Base-by-base conservation (phyloP, 179 eudicot species). In the Camellia oleifera region DNA sequence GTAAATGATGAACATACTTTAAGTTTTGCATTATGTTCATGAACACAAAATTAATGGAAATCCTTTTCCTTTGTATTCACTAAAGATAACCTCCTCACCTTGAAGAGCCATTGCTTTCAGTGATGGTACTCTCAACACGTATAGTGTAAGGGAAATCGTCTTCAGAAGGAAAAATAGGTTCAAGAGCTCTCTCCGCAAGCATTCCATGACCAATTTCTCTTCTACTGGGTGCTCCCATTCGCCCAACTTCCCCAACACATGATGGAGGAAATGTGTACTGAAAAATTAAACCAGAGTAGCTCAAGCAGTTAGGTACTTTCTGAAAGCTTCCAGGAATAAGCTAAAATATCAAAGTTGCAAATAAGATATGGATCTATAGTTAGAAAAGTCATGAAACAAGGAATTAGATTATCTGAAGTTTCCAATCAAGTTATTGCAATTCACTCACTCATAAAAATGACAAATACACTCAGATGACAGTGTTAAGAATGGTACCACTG, bases 41-140 rank as follows among this genome's bases (percentile, higher is more conserved):
- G 66, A 66, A 70, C 50, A 78, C 26, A 56, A 72, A 71, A 50
- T 32, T 14, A 72, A 65, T 26, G 23, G 61, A 68, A 15, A 23
- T 54, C 3, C 26, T 14, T 70, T 50, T 32, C 48, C 23, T 12
- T 78, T 53, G 13, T 46, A 26, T 44, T 79, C 62, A 45, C 12
- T 64, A 20, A 63, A 32, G 23, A 64, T 48, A 75, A 76, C n/a
- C 81, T 77, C 42, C 74, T 64, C 82, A 96, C 99, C 99, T 97
- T 64, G 99, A 97, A 76, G 99, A 97, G 80, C 99, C 99, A 91
- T 97, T 97, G 92, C 99, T 97, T 86, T 97, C 99, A 20, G 97
- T 97, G 78, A 97, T 97, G 83, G 89, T 97, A 87, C 99, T 97
- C 88, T 97, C 99, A 80, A 97, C 93, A 85, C 99, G 97, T 82